Evolutionary conservation across 768 basidiomycete species (phyloP), one percentile per base, ranked within the genome.

Genomic region (Mycena filopes): DNA sequence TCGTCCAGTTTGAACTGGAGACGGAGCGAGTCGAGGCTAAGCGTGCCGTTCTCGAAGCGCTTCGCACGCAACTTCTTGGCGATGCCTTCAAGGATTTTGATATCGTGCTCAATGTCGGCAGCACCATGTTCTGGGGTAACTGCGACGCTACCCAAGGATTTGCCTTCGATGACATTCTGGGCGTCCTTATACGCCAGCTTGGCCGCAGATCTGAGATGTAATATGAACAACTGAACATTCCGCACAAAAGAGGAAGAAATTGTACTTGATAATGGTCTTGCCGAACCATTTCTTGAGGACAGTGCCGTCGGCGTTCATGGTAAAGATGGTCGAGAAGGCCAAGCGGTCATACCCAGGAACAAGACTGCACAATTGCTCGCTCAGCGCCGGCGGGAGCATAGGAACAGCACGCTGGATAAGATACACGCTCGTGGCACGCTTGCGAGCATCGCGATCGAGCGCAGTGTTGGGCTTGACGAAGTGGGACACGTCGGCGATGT

Each of bases 371-470:
- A 96, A 84, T 71, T 96, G 89, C 77, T 98, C 96, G 72, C 91
- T 93, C 46, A 99, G 81, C n/a, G 90, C 84, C 28, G 95, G 95
- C 2, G 98, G 98, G 11, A 99, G 83, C 98, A 99, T 99, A 2
- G 97, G 96, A 15, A 98, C 97, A 23, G 92, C 89, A 58, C 97
- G 89, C 76, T 99, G 98, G 28, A 99, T 89, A 46, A 99, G 91
- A 74, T 99, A 98, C 49, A 99, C 98, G 71, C 93, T 96, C 2
- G 96, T 98, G 28, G 96, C 98, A 63, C 96, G 87, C 79, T 99
- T 99, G 69, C 96, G 90, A 42, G 98, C 98, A 79, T 99, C 98
- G 25, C 98, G 94, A 73, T 99, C 98, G 71, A 99, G 82, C n/a
- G 98, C 93, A 13, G 96, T 98, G 75, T 95, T 96, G 25, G 94